Base-by-base conservation (phyloP, 1,284 basidiomycete species). In the Amylostereum chailletii region DNA sequence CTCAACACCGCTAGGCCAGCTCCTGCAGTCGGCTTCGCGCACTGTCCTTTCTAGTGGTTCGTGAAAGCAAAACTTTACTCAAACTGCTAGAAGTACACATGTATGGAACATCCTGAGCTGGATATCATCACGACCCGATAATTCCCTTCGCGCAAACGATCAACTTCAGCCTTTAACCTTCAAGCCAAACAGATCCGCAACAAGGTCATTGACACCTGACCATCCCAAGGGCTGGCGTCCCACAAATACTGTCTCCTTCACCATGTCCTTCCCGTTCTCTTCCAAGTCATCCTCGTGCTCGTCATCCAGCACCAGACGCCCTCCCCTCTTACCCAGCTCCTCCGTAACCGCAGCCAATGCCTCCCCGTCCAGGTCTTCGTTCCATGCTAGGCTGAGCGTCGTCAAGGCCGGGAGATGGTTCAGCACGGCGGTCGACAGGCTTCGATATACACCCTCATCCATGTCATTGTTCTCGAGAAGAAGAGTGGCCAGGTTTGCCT, bases 391-490 rank as follows among this genome's bases (percentile, higher is more conserved):
- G 31, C 46, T 43, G 36, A 51, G 41, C n/a, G 32, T 33, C 19
- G 33, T 29, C 26, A 51, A 34, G 5, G 39, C 31, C 10, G 42
- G 41, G 11, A 46, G 38, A 34, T 47, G 49, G 45, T 46, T 19
- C 27, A 38, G 27, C 6, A 48, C 32, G 19, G 42, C 50, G 29
- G 38, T 46, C 11, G 34, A 8, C 19, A 51, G 30, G 5, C 11
- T 43, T 1, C 26, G 37, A 30, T 51, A 51, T 11, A 41, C 33
- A 4, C 7, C 32, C 10, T 48, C 50, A 5, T 38, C 46, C 8
- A 51, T 51, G 41, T 44, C 46, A 27, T 46, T 39, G 46, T 51
- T 51, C 40, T 51, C 50, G 11, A 42, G 6, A n/a, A 42, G 41
- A n/a, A 42, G 9, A 2, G 41, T 29, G 11, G 3, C 41, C 19